These are phyloP conservation scores for Chaetomiaceae sp. DNA, from an alignment of 2,329 filamentous ascomycete genomes.

Conservation along the genomic window DNA sequence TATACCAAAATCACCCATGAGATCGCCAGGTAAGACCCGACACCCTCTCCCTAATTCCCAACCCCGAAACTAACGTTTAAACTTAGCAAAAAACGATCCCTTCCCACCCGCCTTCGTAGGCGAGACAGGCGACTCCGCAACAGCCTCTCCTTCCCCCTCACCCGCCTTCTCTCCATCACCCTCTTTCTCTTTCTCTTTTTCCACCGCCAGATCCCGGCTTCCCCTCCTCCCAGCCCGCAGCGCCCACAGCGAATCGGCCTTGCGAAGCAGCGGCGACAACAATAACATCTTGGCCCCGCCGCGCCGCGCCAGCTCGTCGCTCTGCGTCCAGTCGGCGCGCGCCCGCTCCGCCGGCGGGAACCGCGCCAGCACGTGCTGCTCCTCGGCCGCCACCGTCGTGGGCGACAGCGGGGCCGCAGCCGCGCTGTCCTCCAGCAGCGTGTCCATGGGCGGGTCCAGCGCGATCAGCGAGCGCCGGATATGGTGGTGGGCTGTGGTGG, in stretches of 20 bases:
- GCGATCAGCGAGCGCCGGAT: constrained; percentile 16
- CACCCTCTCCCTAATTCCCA: not conserved
- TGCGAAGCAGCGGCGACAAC: constrained; percentile 33
- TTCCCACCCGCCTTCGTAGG: constrained; percentile 30
- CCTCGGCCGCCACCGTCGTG: constrained; percentile 22
- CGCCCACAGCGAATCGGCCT: constrained; percentile 45
- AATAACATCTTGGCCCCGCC: not conserved
- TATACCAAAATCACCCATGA: not conserved
- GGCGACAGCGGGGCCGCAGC: not conserved
- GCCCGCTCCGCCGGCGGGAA: constrained; percentile 7
- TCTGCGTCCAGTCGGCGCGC: constrained; percentile 54
- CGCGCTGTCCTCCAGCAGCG: not conserved
- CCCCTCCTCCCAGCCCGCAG: constrained; percentile 37
- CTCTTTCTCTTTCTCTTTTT: not conserved
- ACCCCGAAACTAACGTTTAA: constrained; percentile 33
- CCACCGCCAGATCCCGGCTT: constrained; percentile 15
- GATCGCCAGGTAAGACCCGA: not conserved
- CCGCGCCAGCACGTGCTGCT: not conserved
- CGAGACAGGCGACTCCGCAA: constrained; percentile 5
- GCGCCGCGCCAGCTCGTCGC: constrained; percentile 37
- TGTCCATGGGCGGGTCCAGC: constrained; percentile 11
- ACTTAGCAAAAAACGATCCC: constrained; percentile 37
- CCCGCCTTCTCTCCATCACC: not conserved
- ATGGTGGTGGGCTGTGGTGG: constrained; percentile 5
- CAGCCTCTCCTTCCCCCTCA: not conserved